Evolutionary conservation across 768 basidiomycete species (phyloP), one percentile per base, ranked within the genome.

Genomic region (Mycena indigotica): DNA sequence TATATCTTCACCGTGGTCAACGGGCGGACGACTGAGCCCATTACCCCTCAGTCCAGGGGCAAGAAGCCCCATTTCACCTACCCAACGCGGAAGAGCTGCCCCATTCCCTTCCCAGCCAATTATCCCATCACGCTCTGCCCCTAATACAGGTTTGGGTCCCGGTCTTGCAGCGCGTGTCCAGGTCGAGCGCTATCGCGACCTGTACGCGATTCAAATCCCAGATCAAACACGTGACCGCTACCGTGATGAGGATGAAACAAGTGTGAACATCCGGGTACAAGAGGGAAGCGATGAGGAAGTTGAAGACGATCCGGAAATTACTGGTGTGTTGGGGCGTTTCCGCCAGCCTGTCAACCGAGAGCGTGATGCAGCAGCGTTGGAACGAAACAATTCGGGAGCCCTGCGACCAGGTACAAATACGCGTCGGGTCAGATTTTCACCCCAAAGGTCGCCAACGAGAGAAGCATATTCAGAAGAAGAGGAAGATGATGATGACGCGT

Each of bases 21-120:
- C 13, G 5, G 41, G 21, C 41, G 13, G 41, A 8, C n/a, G 15
- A 23, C 8, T 21, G 41, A 57, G 16, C 63, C 63, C 3, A 59
- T 58, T 24, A 45, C 51, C 57, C 26, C 40, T 30, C 3, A 57
- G 32, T 24, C 67, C 62, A 52, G 38, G 57, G 60, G 28, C 12
- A n/a, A 49, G 38, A 35, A 55, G 53, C 41, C 49, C 53, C 16
- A 13, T 54, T 13, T 48, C 50, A n/a, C 56, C 55, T 13, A 67
- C 76, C 26, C 75, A 75, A 57, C 73, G 84, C 16, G 84, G 83
- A 13, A 75, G 76, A 35, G 77, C 81, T 63, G 61, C 75, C 15
- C 82, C 84, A 0, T 84, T 84, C 70, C 83, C 84, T 23, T 51
- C 74, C n/a, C 70, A 69, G 10, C 80, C 81, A 19, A 59, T 80